Evolutionary conservation across 169 alveolate genomes (phyloP), one percentile per base, ranked within the genome.

Genomic region (Cryptosporidium ubiquitum): DNA sequence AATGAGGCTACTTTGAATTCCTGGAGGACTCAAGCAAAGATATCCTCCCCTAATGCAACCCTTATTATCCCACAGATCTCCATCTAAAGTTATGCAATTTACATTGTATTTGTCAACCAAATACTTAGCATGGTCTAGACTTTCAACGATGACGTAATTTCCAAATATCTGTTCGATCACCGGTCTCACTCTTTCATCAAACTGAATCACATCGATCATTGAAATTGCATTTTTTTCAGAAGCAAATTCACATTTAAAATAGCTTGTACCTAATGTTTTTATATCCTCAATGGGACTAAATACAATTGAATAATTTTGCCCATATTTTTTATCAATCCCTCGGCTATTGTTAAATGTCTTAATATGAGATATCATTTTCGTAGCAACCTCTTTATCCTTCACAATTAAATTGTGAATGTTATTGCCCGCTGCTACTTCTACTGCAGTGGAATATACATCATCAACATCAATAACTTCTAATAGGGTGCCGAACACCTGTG

Each of bases 101-200:
- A 79, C 68, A 14, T 39, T 57, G 39, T 79, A 79, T 40, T 42
- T 79, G 18, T 79, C 89, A 23, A 61, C 89, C 31, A 79, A 9
- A 37, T 14, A 12, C 47, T 40, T 79, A 0, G 79, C 89, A 35
- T 33, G 1, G 23, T 79, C 89, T n/a, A 79, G 40, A 39, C 26
- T 79, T 26, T 79, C 89, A 20, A 79, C 89, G 42, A 79, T 61
- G 33, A 29, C 55, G 26, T 61, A 79, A 23, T 79, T 79, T 14
- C 89, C 89, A 79, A 79, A 79, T 40, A 79, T n/a, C 75, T 79
- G 89, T 31, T 79, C 89, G 4, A 79, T 64, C 6, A 58, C 55
- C 5, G 66, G 47, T 44, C 51, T 60, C 64, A 79, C 31, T 10
- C 51, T 20, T 39, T 79, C 75, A 47, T 79, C 89, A 20, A 79